phyloP scores from a whole-genome alignment of 805 yeast genomes.

The Candida pseudofarinosa region DNA sequence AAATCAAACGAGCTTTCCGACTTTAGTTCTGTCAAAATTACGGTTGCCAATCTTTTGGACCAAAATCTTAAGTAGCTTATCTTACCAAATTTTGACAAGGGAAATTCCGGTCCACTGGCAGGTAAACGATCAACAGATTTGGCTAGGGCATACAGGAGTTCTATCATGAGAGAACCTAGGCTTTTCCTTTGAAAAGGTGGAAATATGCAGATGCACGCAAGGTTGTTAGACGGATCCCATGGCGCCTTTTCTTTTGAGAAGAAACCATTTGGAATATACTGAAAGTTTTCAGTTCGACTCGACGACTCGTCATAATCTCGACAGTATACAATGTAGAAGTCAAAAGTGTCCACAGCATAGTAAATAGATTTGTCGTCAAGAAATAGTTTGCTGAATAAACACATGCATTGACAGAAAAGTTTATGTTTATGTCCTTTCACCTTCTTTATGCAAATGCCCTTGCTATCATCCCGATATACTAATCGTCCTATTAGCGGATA shows the following conservation, averaged over 20 bases:
- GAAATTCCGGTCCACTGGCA: constrained; percentile 88
- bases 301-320: constrained; percentile 18
- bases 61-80: constrained; percentile 72
- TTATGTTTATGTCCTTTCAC: constrained; percentile 63
- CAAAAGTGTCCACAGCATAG: constrained; percentile 73
- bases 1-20: constrained; percentile 31
- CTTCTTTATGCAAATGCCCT: constrained; percentile 49
- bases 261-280: constrained; percentile 72
- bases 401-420: constrained; percentile 75
- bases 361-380: constrained; percentile 86
- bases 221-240: constrained; percentile 68
- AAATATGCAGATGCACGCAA: constrained; percentile 86
- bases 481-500: constrained; percentile 58
- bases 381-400: constrained; percentile 82
- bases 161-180: constrained; percentile 75
- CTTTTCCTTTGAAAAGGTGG: constrained; percentile 86
- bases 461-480: constrained; percentile 57
- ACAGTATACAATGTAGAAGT: constrained; percentile 72
- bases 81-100: constrained; percentile 79
- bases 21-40: constrained; percentile 11
- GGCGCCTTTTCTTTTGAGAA: constrained; percentile 84
- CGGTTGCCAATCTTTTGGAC: constrained; percentile 44
- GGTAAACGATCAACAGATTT: constrained; percentile 47
- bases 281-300: constrained; percentile 3
- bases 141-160: constrained; percentile 78